These are phyloP conservation scores for Filosporella fistucella DNA, from an alignment of 495 filamentous ascomycete species.

Conservation along the genomic window DNA sequence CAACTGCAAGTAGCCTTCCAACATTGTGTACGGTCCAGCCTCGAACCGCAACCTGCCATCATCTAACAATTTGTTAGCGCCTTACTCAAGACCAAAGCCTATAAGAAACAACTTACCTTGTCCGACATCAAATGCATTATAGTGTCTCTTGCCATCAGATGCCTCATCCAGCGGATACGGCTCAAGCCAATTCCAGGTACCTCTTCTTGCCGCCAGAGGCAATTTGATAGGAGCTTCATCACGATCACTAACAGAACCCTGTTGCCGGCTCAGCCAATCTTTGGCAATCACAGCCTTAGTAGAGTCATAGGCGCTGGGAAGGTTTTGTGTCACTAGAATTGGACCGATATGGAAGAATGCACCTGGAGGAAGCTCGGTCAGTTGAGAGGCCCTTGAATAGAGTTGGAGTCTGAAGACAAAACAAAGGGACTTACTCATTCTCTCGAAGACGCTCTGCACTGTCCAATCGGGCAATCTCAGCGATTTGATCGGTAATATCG, in stretches of 20 bases:
- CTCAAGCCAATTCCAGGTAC: constrained; percentile 42
- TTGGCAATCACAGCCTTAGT: not conserved
- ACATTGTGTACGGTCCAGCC: constrained; percentile 32
- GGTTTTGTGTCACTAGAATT: constrained; percentile 26
- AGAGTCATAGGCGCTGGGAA: constrained; percentile 13
- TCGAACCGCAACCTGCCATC: constrained; percentile 28
- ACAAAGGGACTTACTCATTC: constrained; percentile 27
- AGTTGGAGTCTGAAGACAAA: too few relatives aligned
- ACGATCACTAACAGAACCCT: not conserved
- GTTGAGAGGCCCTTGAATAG: not conserved
- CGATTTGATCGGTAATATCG: constrained; percentile 29
- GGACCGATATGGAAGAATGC: constrained; percentile 44
- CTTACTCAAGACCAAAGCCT: not conserved
- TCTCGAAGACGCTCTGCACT: constrained; percentile 32
- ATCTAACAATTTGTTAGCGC: not conserved
- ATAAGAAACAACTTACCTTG: constrained; percentile 3
- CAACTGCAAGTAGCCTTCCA: constrained; percentile 42
- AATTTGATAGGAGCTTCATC: constrained; percentile 6
- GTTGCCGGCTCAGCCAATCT: not conserved
- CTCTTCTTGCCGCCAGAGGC: constrained; percentile 16
- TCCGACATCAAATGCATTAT: constrained; percentile 24
- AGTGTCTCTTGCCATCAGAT: constrained; percentile 12
- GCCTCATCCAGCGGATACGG: constrained; percentile 25
- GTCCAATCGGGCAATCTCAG: constrained; percentile 36
- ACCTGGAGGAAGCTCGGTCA: not conserved